Conservation (phyloP, 1,284 basidiomycete species). For the Puccinia hordei region DNA sequence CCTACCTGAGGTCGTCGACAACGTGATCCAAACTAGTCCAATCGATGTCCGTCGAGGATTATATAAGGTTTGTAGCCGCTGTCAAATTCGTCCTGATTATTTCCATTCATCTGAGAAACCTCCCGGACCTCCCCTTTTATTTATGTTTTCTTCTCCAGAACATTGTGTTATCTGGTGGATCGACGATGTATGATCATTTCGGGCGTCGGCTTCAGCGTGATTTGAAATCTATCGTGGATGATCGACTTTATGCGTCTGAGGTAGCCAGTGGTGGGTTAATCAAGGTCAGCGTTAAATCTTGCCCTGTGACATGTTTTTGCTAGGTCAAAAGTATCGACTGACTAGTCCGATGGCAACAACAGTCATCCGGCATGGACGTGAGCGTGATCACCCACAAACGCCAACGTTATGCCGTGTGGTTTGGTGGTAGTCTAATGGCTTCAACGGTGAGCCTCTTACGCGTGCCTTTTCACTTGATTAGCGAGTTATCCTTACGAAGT, state of each 20-base stretch:
- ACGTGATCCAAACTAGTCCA: slow-evolving; percentile 91
- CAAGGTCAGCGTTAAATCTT: slow-evolving; percentile 64
- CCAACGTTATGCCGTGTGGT: slow-evolving; percentile 98
- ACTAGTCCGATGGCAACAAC: slow-evolving; percentile 17
- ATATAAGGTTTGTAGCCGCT: slow-evolving; percentile 71
- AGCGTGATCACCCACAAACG: slow-evolving; percentile 98
- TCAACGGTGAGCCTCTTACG: slow-evolving; percentile 69
- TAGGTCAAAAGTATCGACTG: not conserved
- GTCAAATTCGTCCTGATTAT: not conserved
- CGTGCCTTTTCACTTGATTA: not conserved
- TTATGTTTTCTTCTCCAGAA: slow-evolving; percentile 65
- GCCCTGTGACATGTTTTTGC: not conserved
- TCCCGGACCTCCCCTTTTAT: not conserved
- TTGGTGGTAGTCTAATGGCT: slow-evolving; percentile 89
- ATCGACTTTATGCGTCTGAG: slow-evolving; percentile 77
- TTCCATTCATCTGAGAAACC: not conserved
- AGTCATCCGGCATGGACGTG: slow-evolving; percentile 59
- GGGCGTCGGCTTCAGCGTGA: slow-evolving; percentile 93
- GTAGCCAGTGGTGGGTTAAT: slow-evolving; percentile 73
- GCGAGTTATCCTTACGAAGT: not conserved
- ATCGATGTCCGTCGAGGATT: slow-evolving; percentile 91
- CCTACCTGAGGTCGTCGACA: slow-evolving; percentile 92
- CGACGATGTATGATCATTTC: slow-evolving; percentile 98
- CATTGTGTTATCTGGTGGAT: slow-evolving; percentile 91
- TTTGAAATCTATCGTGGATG: slow-evolving; percentile 89